Conservation (phyloP, 1,139 yeast genomes). For the Scheffersomyces titani region DNA sequence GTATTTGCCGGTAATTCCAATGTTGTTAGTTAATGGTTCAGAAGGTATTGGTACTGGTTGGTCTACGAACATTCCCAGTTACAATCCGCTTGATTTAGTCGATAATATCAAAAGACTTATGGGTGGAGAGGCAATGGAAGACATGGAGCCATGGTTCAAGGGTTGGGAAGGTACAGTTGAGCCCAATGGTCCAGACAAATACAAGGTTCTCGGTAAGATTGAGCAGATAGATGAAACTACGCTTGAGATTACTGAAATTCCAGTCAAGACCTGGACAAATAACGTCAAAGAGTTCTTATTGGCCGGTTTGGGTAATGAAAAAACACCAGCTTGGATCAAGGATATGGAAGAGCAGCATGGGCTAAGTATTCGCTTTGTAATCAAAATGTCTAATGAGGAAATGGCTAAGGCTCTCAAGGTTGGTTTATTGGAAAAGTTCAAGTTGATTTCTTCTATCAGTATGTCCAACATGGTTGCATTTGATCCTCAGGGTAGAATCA, state of each 20-base stretch:
- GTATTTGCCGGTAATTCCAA: conserved; percentile 91
- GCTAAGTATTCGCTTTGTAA: conserved; percentile 73
- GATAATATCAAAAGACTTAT: conserved; percentile 70
- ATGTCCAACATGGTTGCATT: conserved; percentile 93
- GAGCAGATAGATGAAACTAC: conserved; percentile 81
- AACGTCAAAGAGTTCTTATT: conserved; percentile 83
- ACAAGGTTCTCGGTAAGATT: conserved; percentile 74
- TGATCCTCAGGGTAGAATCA: conserved; percentile 88
- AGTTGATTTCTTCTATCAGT: conserved; percentile 66
- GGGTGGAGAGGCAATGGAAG: conserved; percentile 68
- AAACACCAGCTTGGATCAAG: conserved; percentile 80
- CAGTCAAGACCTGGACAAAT: conserved; percentile 91
- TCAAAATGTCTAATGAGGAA: conserved; percentile 73
- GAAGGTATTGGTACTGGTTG: conserved; percentile 99
- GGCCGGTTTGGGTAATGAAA: conserved; percentile 76
- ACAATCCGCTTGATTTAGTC: conserved; percentile 83
- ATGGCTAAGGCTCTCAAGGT: conserved; percentile 75
- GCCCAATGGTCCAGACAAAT: conserved; percentile 63
- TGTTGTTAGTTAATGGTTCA: conserved; percentile 90
- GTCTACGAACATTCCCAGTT: conserved; percentile 92
- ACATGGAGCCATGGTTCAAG: conserved; percentile 91
- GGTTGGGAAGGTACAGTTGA: conserved; percentile 93
- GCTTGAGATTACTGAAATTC: conserved; percentile 88
- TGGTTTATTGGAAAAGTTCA: conserved; percentile 85
- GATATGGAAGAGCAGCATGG: conserved; percentile 96